These are phyloP conservation scores for Quercus bicolor DNA, from an alignment of 306 rosid genomes.

Conservation along the genomic window DNA sequence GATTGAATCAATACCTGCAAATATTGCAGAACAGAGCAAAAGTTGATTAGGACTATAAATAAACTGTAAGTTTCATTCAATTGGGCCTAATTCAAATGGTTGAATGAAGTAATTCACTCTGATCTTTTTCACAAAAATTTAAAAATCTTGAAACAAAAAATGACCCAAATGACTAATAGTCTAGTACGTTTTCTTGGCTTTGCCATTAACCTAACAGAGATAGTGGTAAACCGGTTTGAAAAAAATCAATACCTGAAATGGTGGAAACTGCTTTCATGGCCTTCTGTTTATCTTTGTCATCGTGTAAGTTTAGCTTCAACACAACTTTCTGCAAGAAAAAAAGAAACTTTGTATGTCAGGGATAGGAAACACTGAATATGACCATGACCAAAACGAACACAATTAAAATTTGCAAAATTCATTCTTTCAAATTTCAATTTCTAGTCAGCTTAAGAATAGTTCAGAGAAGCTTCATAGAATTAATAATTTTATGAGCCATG, in stretches of 20 bases:
- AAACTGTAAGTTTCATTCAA: not conserved
- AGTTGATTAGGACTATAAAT: not conserved
- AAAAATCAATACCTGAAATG: constrained; percentile 42
- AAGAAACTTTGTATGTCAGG: not conserved
- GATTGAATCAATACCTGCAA: constrained; percentile 75
- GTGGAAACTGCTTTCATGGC: constrained; percentile 66
- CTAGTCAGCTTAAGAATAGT: not conserved
- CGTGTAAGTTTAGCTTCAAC: constrained; percentile 66
- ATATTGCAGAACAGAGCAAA: not conserved
- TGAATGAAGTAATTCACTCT: not conserved
- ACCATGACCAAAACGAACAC: not conserved
- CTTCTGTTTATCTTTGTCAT: constrained; percentile 67
- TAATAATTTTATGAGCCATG: not conserved
- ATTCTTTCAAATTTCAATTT: not conserved
- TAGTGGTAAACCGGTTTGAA: not conserved
- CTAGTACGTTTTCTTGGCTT: not conserved
- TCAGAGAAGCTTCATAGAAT: not conserved
- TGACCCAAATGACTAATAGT: not conserved
- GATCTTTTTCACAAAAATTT: not conserved
- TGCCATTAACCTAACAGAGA: not conserved
- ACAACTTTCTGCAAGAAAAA: constrained; percentile 60
- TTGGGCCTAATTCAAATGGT: not conserved
- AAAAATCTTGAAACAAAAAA: not conserved
- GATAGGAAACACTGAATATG: not conserved
- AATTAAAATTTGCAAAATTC: not conserved